Conservation (phyloP, 345 rosid genomes). For the Excoecaria cochinchinensis region DNA sequence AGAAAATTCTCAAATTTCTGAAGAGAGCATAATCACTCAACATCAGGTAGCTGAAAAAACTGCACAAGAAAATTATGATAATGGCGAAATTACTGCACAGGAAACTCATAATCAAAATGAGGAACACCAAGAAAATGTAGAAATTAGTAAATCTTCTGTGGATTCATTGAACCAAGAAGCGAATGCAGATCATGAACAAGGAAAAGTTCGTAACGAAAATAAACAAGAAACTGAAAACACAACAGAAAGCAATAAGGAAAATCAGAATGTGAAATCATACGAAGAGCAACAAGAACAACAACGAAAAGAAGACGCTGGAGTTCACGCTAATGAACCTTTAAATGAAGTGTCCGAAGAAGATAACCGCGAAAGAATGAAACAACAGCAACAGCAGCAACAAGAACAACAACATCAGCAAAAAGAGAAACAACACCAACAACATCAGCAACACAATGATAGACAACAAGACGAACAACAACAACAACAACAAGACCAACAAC, state of each 20-base stretch:
- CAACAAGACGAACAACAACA: too few species aligned
- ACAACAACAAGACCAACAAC: neutral
- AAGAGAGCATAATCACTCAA: conserved; percentile 20
- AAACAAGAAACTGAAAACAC: neutral
- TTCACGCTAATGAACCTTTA: conserved; percentile 32
- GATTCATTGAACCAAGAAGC: conserved; percentile 4
- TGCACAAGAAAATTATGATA: conserved; percentile 19
- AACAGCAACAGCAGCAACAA: conserved; percentile 29
- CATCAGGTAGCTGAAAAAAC: conserved; percentile 30
- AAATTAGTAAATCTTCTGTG: neutral
- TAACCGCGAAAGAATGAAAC: conserved; percentile 25
- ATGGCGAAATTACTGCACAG: conserved; percentile 2
- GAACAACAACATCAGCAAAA: neutral
- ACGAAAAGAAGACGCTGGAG: conserved; percentile 49
- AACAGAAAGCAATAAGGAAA: conserved; percentile 18
- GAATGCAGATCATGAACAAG: neutral
- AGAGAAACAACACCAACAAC: neutral
- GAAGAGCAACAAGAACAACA: conserved; percentile 45
- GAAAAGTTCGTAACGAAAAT: neutral
- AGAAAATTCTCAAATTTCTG: conserved; percentile 48
- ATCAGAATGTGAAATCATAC: conserved; percentile 27
- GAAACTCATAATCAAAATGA: neutral
- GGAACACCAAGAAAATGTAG: neutral
- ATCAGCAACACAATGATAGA: too few species aligned
- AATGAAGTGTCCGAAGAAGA: conserved; percentile 29